Conservation (phyloP, 345 rosid genomes). For the Cardamine resedifolia region DNA sequence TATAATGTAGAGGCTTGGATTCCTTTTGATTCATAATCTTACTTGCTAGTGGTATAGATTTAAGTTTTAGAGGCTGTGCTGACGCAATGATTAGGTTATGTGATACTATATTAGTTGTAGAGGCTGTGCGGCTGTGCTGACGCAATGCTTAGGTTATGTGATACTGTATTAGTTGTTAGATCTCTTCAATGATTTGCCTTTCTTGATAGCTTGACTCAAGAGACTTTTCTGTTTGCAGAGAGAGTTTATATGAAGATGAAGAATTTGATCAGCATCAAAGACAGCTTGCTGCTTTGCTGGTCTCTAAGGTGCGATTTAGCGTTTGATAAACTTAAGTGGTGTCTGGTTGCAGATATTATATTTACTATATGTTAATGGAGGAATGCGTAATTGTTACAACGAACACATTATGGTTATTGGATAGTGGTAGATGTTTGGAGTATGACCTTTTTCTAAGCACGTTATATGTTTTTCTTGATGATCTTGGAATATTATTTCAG, state of each 20-base stretch:
- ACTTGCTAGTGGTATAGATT: background rate
- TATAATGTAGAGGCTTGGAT: background rate
- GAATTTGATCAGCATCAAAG: conserved; percentile 91
- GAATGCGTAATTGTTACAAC: background rate
- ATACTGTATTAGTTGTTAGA: conserved; percentile 13
- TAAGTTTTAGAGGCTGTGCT: conserved; percentile 16
- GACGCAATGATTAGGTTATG: background rate
- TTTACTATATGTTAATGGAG: background rate
- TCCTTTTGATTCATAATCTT: background rate
- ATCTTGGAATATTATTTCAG: conserved; percentile 39
- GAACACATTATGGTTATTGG: background rate
- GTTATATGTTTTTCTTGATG: background rate
- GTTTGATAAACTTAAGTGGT: background rate
- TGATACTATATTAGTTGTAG: conserved; percentile 12
- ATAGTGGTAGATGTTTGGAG: conserved; percentile 7
- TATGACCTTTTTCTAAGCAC: background rate
- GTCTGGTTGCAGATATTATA: background rate
- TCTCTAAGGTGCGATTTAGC: conserved; percentile 66
- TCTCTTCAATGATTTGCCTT: background rate
- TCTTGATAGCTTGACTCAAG: background rate
- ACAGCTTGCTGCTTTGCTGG: conserved; percentile 89
- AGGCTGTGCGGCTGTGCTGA: conserved; percentile 9
- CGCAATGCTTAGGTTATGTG: background rate
- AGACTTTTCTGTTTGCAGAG: conserved; percentile 45
- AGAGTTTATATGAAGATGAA: conserved; percentile 95